Percentiles rank a stretch among this genome's conserved stretches.
These are phyloP conservation scores for Phytophthora uliginosa DNA, from an alignment of 352 stramenopile species.

Conservation along the genomic window DNA sequence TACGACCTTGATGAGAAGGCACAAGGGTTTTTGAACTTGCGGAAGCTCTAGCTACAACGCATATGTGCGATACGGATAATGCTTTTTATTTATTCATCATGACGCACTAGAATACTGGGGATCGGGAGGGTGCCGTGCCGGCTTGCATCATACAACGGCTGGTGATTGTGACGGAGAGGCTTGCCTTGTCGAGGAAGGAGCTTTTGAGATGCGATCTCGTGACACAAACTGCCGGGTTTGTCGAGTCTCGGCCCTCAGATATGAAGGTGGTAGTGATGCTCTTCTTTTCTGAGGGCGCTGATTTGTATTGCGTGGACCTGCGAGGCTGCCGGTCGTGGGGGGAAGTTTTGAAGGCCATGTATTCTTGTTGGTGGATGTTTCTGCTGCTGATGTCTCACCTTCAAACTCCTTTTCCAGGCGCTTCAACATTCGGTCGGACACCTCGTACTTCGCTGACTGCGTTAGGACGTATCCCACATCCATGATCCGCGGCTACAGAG, in stretches of 20 bases:
- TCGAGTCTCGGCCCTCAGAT: conserved; percentile 7
- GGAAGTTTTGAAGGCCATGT: neutral
- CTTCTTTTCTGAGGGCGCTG: conserved; percentile 19
- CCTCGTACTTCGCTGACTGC: conserved; percentile 44
- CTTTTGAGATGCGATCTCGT: conserved; percentile 19
- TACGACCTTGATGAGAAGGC: conserved; percentile 80
- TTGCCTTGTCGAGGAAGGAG: conserved; percentile 33
- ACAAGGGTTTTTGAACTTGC: conserved; percentile 78
- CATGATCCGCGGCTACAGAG: conserved; percentile 41
- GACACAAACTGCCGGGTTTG: conserved; percentile 2
- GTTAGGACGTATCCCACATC: conserved; percentile 34
- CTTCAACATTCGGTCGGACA: conserved; percentile 46
- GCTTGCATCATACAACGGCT: conserved; percentile 8
- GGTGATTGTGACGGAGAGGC: conserved; percentile 19
- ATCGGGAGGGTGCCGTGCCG: neutral
- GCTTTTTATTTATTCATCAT: conserved; percentile 11
- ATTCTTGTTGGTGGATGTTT: conserved; percentile 16
- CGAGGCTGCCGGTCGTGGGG: conserved; percentile 4
- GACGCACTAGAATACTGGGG: conserved; percentile 2
- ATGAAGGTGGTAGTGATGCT: conserved; percentile 13
- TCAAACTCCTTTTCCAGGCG: conserved; percentile 47
- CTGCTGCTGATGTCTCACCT: conserved; percentile 2
- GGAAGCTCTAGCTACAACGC: conserved; percentile 58
- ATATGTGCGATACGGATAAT: conserved; percentile 1
- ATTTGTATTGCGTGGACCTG: conserved; percentile 9